Conservation (phyloP, 2,329 filamentous ascomycete species). For the Dryadomyces quercus-mongolicae region DNA sequence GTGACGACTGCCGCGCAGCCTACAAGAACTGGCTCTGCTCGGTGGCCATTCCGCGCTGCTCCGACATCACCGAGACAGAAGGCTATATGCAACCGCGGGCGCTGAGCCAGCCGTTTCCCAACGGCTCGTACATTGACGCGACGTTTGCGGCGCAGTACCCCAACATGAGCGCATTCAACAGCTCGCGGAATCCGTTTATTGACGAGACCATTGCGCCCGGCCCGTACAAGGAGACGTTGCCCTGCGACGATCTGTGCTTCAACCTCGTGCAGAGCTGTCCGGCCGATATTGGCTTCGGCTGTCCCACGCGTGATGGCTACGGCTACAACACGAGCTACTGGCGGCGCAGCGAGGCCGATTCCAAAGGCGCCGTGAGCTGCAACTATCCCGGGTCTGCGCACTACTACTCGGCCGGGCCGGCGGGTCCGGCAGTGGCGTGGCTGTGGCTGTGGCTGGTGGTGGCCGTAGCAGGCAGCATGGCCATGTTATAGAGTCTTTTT, state of each 20-base stretch:
- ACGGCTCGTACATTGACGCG: slow-evolving; percentile 35
- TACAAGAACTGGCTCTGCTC: slow-evolving; percentile 96
- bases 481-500: background rate
- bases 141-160: slow-evolving; percentile 16
- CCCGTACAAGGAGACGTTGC: slow-evolving; percentile 86
- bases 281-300: slow-evolving; percentile 59
- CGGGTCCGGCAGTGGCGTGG: slow-evolving; percentile 4
- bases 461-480: background rate
- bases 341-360: slow-evolving; percentile 11
- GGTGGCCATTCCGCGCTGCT: slow-evolving; percentile 83
- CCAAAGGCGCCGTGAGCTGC: slow-evolving; percentile 29
- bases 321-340: slow-evolving; percentile 37
- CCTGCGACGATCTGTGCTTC: slow-evolving; percentile 81
- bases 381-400: slow-evolving; percentile 51
- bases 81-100: slow-evolving; percentile 57
- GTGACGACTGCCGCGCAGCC: slow-evolving; percentile 60
- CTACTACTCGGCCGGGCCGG: slow-evolving; percentile 24
- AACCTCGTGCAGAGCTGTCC: slow-evolving; percentile 78
- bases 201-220: slow-evolving; percentile 63
- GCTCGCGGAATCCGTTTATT: slow-evolving; percentile 60
- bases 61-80: slow-evolving; percentile 52
- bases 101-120: slow-evolving; percentile 55
- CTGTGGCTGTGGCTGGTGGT: slow-evolving; percentile 1
- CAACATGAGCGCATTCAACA: slow-evolving; percentile 29
- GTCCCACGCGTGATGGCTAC: slow-evolving; percentile 39